Base-by-base conservation (phyloP, 164 flowering plant species). In the Vitis cinerea region DNA sequence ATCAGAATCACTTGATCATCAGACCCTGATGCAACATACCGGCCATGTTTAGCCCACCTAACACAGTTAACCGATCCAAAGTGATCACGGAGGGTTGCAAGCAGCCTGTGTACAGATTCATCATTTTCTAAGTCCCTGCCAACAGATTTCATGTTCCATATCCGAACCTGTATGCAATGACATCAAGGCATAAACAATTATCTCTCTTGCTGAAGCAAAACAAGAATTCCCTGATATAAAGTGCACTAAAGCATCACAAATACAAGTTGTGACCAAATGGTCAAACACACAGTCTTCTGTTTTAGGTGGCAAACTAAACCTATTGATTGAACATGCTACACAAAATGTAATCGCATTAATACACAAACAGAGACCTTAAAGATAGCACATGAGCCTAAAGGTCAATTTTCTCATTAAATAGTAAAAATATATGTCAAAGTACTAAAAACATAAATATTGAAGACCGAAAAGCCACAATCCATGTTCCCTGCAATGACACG, bases 31-130 rank as follows among this genome's bases (percentile, higher is more conserved):
- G 99, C 99, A 73, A 95, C 74, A 75, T 81, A 87, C 17, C 95
- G 79, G 10, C 98, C 95, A 77, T 95, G 96, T 75, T 90, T 95
- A 54, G 99, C 97, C 99, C 99, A 95, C 78, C 99, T 86, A 75
- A 93, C 95, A 82, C 99, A 95, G 75, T 95, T 95, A 58, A 95
- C 99, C 9, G 99, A 93, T 10, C 99, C 99, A 84, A 93, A 95
- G 77, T 95, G 99, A 75, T 95, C 99, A 56, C 97, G 96, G 4
- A 95, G 86, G 13, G 99, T 96, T 47, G 99, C 99, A 62, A 96
- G 89, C 71, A 93, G 87, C 77, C 82, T 85, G 31, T 86, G 87
- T 1, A 82, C 70, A 9, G 94, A 77, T 48, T 82, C 97, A 67
- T 85, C 91, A 67, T 67, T 71, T 64, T 79, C 83, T 51, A 82